These are phyloP conservation scores for Metarhizium anisopliae DNA, from an alignment of 2,329 filamentous ascomycete species.

Conservation along the genomic window DNA sequence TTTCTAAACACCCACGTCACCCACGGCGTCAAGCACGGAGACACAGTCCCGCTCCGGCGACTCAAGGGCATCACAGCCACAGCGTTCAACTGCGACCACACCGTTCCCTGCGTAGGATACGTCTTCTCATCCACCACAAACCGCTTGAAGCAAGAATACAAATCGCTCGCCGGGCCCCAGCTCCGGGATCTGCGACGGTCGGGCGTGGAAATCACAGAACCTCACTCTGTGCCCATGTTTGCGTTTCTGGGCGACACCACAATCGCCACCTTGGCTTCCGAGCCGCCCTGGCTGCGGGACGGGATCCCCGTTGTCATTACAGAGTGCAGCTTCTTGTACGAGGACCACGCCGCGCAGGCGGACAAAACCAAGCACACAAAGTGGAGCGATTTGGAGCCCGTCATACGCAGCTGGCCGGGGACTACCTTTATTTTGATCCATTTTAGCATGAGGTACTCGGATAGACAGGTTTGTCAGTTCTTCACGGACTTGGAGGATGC, in stretches of 20 bases:
- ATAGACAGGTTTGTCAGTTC: conserved; percentile 30
- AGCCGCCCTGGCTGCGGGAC: conserved; percentile 28
- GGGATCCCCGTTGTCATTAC: conserved; percentile 37
- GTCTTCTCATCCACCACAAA: conserved; percentile 31
- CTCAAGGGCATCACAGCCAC: conserved; percentile 28
- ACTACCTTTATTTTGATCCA: conserved; percentile 39
- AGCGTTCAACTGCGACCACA: conserved; percentile 37
- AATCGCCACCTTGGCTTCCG: conserved; percentile 26
- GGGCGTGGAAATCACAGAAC: conserved; percentile 30
- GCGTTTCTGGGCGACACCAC: conserved; percentile 41
- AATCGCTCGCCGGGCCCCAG: conserved; percentile 23
- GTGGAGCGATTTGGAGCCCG: conserved; percentile 35
- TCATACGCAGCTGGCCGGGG: conserved; percentile 30
- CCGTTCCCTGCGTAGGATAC: conserved; percentile 38
- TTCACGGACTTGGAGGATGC: conserved; percentile 30
- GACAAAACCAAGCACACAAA: conserved; percentile 37
- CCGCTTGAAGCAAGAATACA: conserved; percentile 30
- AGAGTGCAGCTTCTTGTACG: conserved; percentile 38
- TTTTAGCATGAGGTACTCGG: conserved; percentile 36
- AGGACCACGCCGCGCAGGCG: conserved; percentile 33
- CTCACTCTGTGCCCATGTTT: conserved; percentile 30
- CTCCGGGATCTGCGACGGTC: conserved; percentile 28
- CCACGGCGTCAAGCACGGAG: conserved; percentile 26
- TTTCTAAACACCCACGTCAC: conserved; percentile 30
- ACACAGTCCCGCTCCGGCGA: conserved; percentile 26